These are phyloP conservation scores for Globisporangium abappressorium DNA, from an alignment of 352 stramenopile genomes.

Conservation along the genomic window DNA sequence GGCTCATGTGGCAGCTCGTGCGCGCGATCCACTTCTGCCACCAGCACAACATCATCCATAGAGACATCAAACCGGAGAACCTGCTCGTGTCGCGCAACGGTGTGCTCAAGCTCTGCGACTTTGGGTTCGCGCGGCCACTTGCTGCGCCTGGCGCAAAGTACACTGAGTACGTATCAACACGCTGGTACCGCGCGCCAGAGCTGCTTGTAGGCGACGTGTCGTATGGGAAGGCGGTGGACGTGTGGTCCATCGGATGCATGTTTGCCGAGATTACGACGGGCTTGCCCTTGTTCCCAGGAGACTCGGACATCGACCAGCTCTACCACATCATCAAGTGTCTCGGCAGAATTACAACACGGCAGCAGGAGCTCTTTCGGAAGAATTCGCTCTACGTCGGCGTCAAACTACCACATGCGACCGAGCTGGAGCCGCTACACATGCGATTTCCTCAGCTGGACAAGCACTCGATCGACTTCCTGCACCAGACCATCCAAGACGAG, in stretches of 20 bases:
- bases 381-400: slow-evolving; percentile 81
- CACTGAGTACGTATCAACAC: slow-evolving; percentile 90
- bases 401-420: slow-evolving; percentile 56
- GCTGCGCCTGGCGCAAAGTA: slow-evolving; percentile 67
- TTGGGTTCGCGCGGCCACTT: slow-evolving; percentile 78
- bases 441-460: slow-evolving; percentile 73
- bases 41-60: slow-evolving; percentile 94
- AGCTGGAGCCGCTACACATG: slow-evolving; percentile 55
- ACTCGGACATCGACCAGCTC: slow-evolving; percentile 95
- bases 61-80: slow-evolving; percentile 95
- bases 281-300: slow-evolving; percentile 94
- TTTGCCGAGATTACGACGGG: slow-evolving; percentile 95
- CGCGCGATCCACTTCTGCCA: slow-evolving; percentile 92
- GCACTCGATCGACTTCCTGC: slow-evolving; percentile 59
- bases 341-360: slow-evolving; percentile 60
- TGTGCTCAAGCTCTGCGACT: slow-evolving; percentile 94
- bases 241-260: slow-evolving; percentile 97
- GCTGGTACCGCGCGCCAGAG: slow-evolving; percentile 95
- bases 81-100: slow-evolving; percentile 91
- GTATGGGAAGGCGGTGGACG: slow-evolving; percentile 96
- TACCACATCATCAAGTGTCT: slow-evolving; percentile 86
- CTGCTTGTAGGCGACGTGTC: slow-evolving; percentile 84
- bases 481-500: slow-evolving; percentile 74
- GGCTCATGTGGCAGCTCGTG: slow-evolving; percentile 84
- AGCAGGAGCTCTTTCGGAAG: slow-evolving; percentile 81